Percentiles rank a stretch among this genome's conserved stretches.
Evolutionary conservation across 805 yeast genomes (phyloP).

Genomic region (Spathaspora girioi): DNA sequence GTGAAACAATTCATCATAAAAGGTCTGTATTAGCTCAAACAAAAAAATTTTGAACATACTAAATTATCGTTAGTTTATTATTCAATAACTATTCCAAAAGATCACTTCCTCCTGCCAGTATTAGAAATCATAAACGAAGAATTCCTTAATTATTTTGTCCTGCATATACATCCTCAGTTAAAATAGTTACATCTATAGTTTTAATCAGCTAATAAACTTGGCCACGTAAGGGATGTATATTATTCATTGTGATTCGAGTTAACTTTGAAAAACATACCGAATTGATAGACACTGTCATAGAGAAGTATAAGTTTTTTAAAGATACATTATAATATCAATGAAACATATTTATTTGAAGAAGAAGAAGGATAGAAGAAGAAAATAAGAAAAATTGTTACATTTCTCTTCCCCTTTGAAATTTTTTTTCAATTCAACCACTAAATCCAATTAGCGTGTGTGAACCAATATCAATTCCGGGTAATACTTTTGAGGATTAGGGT

Average conservation of each 20-base stretch:
- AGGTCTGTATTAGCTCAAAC: not conserved
- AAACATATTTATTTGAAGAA: not conserved
- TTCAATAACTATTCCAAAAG: not conserved
- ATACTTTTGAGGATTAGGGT: not conserved
- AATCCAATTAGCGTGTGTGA: not conserved
- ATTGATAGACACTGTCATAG: not conserved
- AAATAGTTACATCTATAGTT: conserved; percentile 25
- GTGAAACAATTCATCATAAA: conserved; percentile 25
- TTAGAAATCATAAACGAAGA: conserved; percentile 67
- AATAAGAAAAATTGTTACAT: too few relatives aligned
- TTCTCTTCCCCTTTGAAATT: not conserved
- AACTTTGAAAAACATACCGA: not conserved
- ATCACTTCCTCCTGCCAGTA: not conserved
- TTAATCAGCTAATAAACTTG: conserved; percentile 19
- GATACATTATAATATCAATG: not conserved
- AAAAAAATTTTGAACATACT: not conserved
- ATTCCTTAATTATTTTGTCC: conserved; percentile 66
- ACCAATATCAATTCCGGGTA: not conserved
- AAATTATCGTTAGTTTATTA: conserved; percentile 1
- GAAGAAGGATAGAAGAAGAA: not conserved
- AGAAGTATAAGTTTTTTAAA: not conserved
- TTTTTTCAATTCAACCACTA: not conserved
- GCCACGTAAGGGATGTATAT: not conserved
- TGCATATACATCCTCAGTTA: conserved; percentile 74
- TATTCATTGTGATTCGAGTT: not conserved